Conservation (phyloP, 768 basidiomycete species). For the Rhizopogon vesiculosus region DNA sequence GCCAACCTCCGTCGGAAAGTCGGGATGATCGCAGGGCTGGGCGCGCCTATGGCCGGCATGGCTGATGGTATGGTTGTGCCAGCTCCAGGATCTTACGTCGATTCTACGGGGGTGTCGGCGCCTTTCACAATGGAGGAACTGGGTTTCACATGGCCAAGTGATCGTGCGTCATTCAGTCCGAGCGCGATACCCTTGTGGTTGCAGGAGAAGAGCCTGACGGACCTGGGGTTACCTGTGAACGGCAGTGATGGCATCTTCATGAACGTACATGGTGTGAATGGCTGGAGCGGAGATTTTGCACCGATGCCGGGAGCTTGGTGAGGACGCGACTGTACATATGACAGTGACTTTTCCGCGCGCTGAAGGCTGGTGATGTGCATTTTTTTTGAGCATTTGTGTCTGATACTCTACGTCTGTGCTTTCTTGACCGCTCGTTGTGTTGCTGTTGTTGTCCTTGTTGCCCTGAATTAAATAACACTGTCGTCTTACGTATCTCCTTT, state of each 20-base stretch:
- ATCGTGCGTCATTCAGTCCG: slow-evolving; percentile 66
- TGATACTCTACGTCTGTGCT: neutral
- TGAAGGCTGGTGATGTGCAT: neutral
- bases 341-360: neutral
- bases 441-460: neutral
- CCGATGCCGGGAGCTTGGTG: slow-evolving; percentile 84
- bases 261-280: slow-evolving; percentile 62
- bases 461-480: neutral
- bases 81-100: slow-evolving; percentile 38
- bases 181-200: slow-evolving; percentile 87
- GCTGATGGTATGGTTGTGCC: slow-evolving; percentile 49
- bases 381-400: neutral
- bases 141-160: slow-evolving; percentile 68
- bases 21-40: slow-evolving; percentile 51
- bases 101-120: slow-evolving; percentile 46
- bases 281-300: slow-evolving; percentile 73
- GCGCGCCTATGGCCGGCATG: slow-evolving; percentile 43
- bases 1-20: slow-evolving; percentile 88
- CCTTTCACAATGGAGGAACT: slow-evolving; percentile 86
- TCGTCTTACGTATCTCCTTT: neutral
- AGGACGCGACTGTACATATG: slow-evolving; percentile 21
- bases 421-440: neutral
- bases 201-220: slow-evolving; percentile 88
- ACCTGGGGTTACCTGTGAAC: slow-evolving; percentile 87
- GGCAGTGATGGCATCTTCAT: slow-evolving; percentile 91